Conservation (phyloP, 2,329 filamentous ascomycete genomes). For the Nemania diffusa region DNA sequence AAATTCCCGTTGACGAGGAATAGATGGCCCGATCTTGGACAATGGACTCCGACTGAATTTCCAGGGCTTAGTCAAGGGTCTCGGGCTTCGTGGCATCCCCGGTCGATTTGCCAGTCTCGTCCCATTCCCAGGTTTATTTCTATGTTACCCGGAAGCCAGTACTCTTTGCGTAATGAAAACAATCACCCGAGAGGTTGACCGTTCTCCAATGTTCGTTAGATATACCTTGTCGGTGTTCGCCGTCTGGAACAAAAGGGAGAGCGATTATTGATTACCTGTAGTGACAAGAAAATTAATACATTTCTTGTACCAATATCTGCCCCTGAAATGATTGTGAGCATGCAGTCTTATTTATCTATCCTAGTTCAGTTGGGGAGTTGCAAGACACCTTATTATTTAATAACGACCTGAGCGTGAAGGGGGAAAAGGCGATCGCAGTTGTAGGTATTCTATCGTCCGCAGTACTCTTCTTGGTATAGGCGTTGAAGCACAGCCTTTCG, state of each 20-base stretch:
- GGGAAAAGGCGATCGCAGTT: too few species aligned
- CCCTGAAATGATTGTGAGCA: background rate
- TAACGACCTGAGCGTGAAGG: too few species aligned
- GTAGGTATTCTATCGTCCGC: too few species aligned
- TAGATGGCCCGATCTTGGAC: slow-evolving; percentile 31
- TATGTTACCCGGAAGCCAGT: slow-evolving; percentile 42
- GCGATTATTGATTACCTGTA: slow-evolving; percentile 47
- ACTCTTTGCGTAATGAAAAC: slow-evolving; percentile 45
- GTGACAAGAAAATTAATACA: slow-evolving; percentile 50
- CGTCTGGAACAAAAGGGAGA: slow-evolving; percentile 40
- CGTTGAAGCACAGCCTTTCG: too few species aligned
- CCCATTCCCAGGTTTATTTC: slow-evolving; percentile 42
- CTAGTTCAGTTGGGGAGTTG: background rate
- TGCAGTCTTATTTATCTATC: background rate
- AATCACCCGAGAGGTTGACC: slow-evolving; percentile 41
- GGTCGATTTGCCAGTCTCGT: slow-evolving; percentile 37
- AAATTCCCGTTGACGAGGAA: slow-evolving; percentile 74
- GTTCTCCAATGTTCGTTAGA: slow-evolving; percentile 47
- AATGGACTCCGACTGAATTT: slow-evolving; percentile 34
- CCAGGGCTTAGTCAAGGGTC: slow-evolving; percentile 32
- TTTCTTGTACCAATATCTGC: slow-evolving; percentile 46
- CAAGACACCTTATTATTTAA: too few species aligned
- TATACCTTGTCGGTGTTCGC: slow-evolving; percentile 49
- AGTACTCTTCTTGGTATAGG: too few species aligned
- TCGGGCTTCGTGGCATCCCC: slow-evolving; percentile 32